These are phyloP conservation scores for Aspergillus pseudonomiae DNA, from an alignment of 2,329 filamentous ascomycete species.

Conservation along the genomic window DNA sequence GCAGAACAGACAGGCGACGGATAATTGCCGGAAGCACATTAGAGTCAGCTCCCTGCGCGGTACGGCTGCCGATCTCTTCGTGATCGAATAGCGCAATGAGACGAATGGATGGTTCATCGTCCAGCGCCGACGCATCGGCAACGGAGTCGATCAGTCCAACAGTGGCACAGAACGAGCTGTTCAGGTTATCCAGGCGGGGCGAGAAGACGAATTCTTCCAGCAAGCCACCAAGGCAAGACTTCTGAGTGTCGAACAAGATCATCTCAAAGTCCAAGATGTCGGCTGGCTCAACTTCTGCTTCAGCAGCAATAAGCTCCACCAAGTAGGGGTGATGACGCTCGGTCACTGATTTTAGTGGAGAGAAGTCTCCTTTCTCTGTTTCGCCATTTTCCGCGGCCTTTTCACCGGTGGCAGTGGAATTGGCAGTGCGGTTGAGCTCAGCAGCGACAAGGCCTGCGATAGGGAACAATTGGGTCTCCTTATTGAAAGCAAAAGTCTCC, in stretches of 20 bases:
- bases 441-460: constrained; percentile 86
- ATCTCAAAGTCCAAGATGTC: constrained; percentile 93
- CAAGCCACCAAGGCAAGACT: constrained; percentile 83
- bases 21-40: constrained; percentile 88
- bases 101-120: constrained; percentile 79
- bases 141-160: constrained; percentile 83
- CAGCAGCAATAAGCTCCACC: constrained; percentile 79
- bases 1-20: constrained; percentile 80
- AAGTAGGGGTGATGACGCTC: constrained; percentile 89
- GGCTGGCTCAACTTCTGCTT: constrained; percentile 70
- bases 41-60: constrained; percentile 90
- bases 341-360: constrained; percentile 73
- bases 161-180: constrained; percentile 93
- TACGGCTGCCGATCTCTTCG: constrained; percentile 92
- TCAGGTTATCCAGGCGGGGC: constrained; percentile 90
- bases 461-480: constrained; percentile 93
- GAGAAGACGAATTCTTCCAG: constrained; percentile 96
- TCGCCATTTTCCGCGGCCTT: constrained; percentile 23
- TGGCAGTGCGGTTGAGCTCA: constrained; percentile 77
- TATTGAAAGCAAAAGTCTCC: constrained; percentile 88
- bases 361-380: constrained; percentile 60
- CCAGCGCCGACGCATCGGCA: constrained; percentile 63
- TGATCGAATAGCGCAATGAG: constrained; percentile 96
- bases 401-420: constrained; percentile 39
- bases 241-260: constrained; percentile 95